Evolutionary conservation across 2,329 filamentous ascomycete genomes (phyloP), one percentile per base, ranked within the genome.

Genomic region (Diaporthe longicolla): DNA sequence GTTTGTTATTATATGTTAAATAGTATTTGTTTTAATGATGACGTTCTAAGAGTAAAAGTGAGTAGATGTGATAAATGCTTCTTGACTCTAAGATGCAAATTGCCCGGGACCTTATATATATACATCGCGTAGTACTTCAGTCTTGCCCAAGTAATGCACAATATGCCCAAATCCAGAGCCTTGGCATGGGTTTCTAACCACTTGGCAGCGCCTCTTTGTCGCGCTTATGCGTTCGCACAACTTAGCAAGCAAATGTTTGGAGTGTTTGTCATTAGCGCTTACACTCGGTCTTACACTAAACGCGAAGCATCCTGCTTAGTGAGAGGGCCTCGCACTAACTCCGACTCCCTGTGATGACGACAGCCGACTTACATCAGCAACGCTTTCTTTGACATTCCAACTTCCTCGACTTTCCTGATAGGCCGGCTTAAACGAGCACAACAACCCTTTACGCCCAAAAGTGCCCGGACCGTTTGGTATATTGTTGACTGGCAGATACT

Each of bases 211-310:
- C 26, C 24, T 48, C 40, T 63, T 48, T 32, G 24, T 32, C 24
- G 40, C 40, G 40, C 40, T 63, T 48, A 32, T 26, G 24, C 59
- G 15, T 5, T 13, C 26, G 24, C 24, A 63, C n/a, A 29, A 24
- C 59, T 63, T 63, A 63, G 24, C 26, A 48, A 48, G 19, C 59
- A 43, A 61, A 11, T 7, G 26, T 63, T 48, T 48, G 59, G 26
- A 11, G 58, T 45, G 24, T 63, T 43, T 45, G 24, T 63, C 59
- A 63, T 32, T 48, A 63, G 40, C 59, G 59, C 40, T 48, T 32
- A 63, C 40, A 15, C 21, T 63, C 59, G 59, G 59, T 26, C 59
- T 63, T 26, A n/a, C 26, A 48, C 59, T 32, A 35, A 63, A 48
- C 59, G 59, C 59, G 59, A 63, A 2, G 24, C 24, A 9, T 63